Base-by-base conservation (phyloP, 2,329 filamentous ascomycete genomes). In the Sclerotinia minor region DNA sequence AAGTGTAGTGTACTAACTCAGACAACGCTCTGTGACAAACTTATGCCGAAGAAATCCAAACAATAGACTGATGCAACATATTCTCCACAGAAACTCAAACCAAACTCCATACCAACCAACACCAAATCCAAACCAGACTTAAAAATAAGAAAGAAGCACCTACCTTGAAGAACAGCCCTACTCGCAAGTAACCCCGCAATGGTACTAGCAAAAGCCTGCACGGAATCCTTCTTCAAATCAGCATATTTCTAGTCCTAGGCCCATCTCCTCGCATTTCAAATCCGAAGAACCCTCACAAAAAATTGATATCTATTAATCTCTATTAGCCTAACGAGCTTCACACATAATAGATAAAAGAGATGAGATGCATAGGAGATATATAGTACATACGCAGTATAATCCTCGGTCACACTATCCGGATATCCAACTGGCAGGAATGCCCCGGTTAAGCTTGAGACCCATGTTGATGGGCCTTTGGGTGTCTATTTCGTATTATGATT, bases 361-460 rank as follows among this genome's bases (percentile, higher is more conserved):
- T 8, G 4, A 52, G 35, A 11, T 38, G 11, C 0, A 38, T 38
- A 38, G 54, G 5, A 8, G n/a, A n/a, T n/a, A n/a, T 38, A 49
- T 54, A 70, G 26, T 13, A 79, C 82, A 75, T 71, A 90, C 86
- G 86, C 82, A 17, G 89, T 78, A 77, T 92, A 92, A 77, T 92
- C 89, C 47, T 85, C 80, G n/a, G 85, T 89, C 49, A 92, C 89
- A 72, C 87, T 90, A 55, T 88, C 83, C 3, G 89, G 89, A 78
- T 88, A 92, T 17, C 89, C 89, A 1, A 85, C 83, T 0, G 89
- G 89, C 3, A 92, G 79, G 73, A 92, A 91, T 7, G 89, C 82
- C 71, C 86, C 83, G 15, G 89, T 77, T 2, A 86, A 70, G 66
- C 67, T 74, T 61, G 69, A 73, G 7, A 69, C 72, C 72, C 74